Conservation (phyloP, 495 filamentous ascomycete genomes). For the Cercophora newfieldiana region DNA sequence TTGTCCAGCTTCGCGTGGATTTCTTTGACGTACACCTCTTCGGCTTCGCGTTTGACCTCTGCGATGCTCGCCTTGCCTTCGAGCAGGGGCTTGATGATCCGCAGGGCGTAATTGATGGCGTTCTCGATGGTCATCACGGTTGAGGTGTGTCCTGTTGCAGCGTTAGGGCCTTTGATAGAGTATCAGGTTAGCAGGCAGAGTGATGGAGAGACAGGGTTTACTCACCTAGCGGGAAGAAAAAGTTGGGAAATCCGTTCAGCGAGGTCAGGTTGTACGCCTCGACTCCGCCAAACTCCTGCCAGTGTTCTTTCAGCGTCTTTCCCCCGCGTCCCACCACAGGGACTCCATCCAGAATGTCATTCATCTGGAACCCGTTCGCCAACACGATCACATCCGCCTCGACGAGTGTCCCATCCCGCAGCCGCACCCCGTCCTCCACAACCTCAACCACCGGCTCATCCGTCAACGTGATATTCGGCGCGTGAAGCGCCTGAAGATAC, state of each 20-base stretch:
- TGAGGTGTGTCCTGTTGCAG: constrained; percentile 39
- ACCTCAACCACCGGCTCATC: constrained; percentile 39
- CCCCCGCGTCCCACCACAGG: constrained; percentile 29
- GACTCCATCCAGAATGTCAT: not conserved
- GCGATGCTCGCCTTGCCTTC: constrained; percentile 27
- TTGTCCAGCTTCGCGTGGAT: constrained; percentile 49
- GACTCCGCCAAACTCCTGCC: constrained; percentile 29
- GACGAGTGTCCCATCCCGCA: constrained; percentile 24
- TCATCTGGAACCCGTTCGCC: constrained; percentile 9
- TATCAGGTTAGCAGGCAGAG: too few species aligned
- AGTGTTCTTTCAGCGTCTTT: constrained; percentile 30
- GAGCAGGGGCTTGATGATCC: constrained; percentile 30
- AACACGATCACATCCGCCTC: constrained; percentile 36
- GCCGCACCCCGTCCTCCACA: constrained; percentile 35
- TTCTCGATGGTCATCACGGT: constrained; percentile 35
- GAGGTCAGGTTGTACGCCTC: constrained; percentile 36
- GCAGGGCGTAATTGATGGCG: constrained; percentile 32
- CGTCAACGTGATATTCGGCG: constrained; percentile 36
- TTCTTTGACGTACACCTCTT: constrained; percentile 28
- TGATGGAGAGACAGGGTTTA: not conserved
- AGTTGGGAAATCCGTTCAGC: constrained; percentile 39
- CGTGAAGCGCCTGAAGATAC: constrained; percentile 33
- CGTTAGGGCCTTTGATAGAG: constrained; percentile 27
- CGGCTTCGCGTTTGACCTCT: constrained; percentile 39
- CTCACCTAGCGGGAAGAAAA: constrained; percentile 28